These are phyloP conservation scores for Aspergillus sparsus DNA, from an alignment of 495 filamentous ascomycete species.

Conservation along the genomic window DNA sequence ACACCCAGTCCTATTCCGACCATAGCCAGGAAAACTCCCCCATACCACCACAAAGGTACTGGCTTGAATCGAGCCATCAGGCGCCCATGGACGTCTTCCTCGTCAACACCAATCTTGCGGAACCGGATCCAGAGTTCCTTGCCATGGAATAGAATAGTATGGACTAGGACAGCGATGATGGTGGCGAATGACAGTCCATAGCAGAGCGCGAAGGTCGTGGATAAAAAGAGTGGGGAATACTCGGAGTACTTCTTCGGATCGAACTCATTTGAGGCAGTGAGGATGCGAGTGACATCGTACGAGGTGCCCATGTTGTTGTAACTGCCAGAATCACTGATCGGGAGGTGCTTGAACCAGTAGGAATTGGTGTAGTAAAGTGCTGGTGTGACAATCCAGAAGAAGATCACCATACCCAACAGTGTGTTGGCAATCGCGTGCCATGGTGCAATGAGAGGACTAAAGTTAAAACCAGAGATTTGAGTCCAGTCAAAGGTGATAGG, in stretches of 20 bases:
- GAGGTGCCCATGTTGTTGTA: slow-evolving; percentile 57
- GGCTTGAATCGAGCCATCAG: slow-evolving; percentile 61
- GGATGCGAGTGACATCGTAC: slow-evolving; percentile 56
- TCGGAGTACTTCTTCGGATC: slow-evolving; percentile 52
- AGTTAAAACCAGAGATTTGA: slow-evolving; percentile 63
- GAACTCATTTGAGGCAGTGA: slow-evolving; percentile 56
- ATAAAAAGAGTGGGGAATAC: slow-evolving; percentile 64
- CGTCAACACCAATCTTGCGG: slow-evolving; percentile 51
- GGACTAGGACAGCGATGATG: slow-evolving; percentile 56
- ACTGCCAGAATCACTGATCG: slow-evolving; percentile 54
- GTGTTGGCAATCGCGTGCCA: slow-evolving; percentile 66
- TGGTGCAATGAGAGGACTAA: slow-evolving; percentile 67
- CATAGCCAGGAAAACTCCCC: slow-evolving; percentile 46
- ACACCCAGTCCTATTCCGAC: slow-evolving; percentile 55
- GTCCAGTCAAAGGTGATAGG: slow-evolving; percentile 73
- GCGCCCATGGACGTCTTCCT: slow-evolving; percentile 65
- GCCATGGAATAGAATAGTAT: slow-evolving; percentile 57
- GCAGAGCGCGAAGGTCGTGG: slow-evolving; percentile 57
- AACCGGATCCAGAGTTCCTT: slow-evolving; percentile 54
- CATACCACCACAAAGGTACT: slow-evolving; percentile 67
- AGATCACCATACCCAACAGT: slow-evolving; percentile 55
- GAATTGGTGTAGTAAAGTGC: slow-evolving; percentile 54
- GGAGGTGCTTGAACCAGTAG: slow-evolving; percentile 55
- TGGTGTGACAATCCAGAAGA: slow-evolving; percentile 53
- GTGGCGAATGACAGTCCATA: slow-evolving; percentile 64